Base-by-base conservation (phyloP, 106 monocot genomes). In the Narthecium ossifragum region DNA sequence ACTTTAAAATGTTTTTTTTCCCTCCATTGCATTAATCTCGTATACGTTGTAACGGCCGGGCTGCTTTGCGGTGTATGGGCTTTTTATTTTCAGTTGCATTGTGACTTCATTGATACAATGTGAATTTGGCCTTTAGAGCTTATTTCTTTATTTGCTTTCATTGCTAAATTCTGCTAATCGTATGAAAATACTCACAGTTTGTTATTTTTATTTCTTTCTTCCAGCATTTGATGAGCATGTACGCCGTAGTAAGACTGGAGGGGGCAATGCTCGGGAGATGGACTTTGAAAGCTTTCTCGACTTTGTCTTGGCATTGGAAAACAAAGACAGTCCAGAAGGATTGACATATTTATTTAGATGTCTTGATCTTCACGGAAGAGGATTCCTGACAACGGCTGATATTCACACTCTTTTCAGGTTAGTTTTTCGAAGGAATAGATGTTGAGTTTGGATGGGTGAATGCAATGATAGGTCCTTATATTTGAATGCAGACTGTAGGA, bases 271-370 rank as follows among this genome's bases (percentile, higher is more conserved):
- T 56, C 85, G 96, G 46, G 96, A 96, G 70, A 96, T 96, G 96
- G 96, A 96, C 76, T 96, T 96, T 41, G 86, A 90, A 74, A 90
- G 96, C 73, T 96, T 96, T 72, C 81, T 96, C 40, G 96, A 96
- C 59, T 96, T 96, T 77, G 96, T 96, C 60, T 84, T 96, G 65
- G 90, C 96, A 54, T 63, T 96, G 56, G 96, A 96, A 73, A 96
- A 96, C 62, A 96, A 96, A 68, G 96, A 96, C 48, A 90, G 84
- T 5, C 75, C 96, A 33, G 96, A 90, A 77, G 90, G 90, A 46
- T 78, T 96, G 67, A 78, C 96, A 64, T 96, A 96, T 53, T 64
- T 96, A 21, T 96, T 96, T 56, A 69, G 80, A 60, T 96, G 86
- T 54, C 90, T 96, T 60, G 90, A 96, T 80, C 85, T 96, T 68